Base-by-base conservation (phyloP, 768 basidiomycete genomes). In the Cubamyces sp. region DNA sequence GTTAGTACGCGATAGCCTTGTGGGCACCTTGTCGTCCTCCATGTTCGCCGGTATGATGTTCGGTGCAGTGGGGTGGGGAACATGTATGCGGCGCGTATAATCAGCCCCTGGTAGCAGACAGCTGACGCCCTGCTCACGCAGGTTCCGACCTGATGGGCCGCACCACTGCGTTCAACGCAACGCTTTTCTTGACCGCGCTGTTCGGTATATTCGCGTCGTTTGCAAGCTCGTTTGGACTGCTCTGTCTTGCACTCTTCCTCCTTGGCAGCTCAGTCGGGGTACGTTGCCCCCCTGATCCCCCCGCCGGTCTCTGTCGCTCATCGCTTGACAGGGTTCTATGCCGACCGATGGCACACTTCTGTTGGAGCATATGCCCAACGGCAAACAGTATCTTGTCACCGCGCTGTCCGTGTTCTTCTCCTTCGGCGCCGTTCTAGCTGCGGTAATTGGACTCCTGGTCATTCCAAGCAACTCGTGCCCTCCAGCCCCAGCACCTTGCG, bases 11-110 rank as follows among this genome's bases (percentile, higher is more conserved):
- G 89, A 94, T 71, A 81, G 79, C 49, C 85, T 85, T 65, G 91
- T 96, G 51, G 96, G 95, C 23, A 73, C 82, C 1, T 76, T 98
- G 15, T 96, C 94, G 0, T 92, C 94, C 3, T 87, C 90, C 3
- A 94, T 93, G 84, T 95, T 95, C 70, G 87, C 83, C 12, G 93
- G 96, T n/a, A 98, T 98, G 96, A 97, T 98, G 94, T 71, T 97
- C 53, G 93, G 96, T 1, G 91, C 92, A 1, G 76, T 95, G 9
- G 91, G 90, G 4, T 95, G 96, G 95, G 96, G 96, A 59, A 88
- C 91, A 23, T 94, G 92, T 89, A 68, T 4, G 8, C 39, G 43
- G 34, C 45, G 30, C 3, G 19, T 41, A n/a, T n/a, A n/a, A n/a
- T n/a, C 28, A 19, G 19, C 19, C 15, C 39, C n/a, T 16, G 26